A percentile compares a stretch with the other conserved stretches of the same genome.
Evolutionary conservation across 495 filamentous ascomycete species (phyloP).

Genomic region (Neurospora sp.): DNA sequence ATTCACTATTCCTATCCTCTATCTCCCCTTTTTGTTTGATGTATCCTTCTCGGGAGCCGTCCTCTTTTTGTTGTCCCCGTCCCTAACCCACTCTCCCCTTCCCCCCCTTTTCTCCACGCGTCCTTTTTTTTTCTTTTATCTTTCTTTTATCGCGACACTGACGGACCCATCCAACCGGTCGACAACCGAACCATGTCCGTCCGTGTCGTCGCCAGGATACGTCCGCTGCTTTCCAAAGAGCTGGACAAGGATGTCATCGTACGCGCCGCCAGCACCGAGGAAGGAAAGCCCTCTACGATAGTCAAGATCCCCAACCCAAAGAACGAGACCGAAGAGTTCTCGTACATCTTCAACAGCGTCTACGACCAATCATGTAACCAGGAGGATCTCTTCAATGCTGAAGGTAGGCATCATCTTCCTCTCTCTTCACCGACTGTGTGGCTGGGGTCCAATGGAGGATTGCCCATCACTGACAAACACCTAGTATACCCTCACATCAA

Average conservation of each 20-base stretch:
- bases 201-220: constrained; percentile 79
- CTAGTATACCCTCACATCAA: constrained; percentile 58
- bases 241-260: constrained; percentile 78
- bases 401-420: constrained; percentile 49
- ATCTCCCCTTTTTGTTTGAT: background rate
- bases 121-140: background rate
- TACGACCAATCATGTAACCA: constrained; percentile 74
- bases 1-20: constrained; percentile 1
- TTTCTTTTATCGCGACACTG: background rate
- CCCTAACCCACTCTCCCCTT: background rate
- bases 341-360: constrained; percentile 90
- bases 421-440: background rate
- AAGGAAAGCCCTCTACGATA: constrained; percentile 48
- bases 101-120: background rate
- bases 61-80: background rate
- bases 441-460: background rate
- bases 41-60: background rate
- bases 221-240: constrained; percentile 78
- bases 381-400: constrained; percentile 75
- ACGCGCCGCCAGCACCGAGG: constrained; percentile 45
- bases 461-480: constrained; percentile 2
- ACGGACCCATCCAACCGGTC: background rate
- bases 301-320: constrained; percentile 92
- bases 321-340: constrained; percentile 82
- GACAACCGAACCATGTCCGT: constrained; percentile 45